A percentile compares a stretch with the other conserved stretches of the same genome.
These are phyloP conservation scores for Graphilbum fragrans DNA, from an alignment of 2,329 filamentous ascomycete species.

Conservation along the genomic window DNA sequence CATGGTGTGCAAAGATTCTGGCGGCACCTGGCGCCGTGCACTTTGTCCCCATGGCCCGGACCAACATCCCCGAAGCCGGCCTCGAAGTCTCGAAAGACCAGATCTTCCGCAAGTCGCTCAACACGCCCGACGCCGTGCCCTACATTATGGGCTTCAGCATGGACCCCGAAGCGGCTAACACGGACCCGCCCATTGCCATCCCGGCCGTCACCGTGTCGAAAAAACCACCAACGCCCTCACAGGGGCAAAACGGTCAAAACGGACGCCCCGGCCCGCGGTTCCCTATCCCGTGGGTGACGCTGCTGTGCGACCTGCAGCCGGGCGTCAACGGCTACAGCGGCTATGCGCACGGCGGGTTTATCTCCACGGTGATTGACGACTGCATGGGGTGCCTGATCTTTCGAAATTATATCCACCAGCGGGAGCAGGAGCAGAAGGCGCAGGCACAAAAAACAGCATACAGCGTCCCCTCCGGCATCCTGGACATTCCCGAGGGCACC, in stretches of 20 bases:
- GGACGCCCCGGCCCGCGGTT: not conserved
- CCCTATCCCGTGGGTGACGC: not conserved
- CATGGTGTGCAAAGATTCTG: slow-evolving; percentile 7
- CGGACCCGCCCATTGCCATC: too few species aligned
- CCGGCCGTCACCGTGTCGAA: too few species aligned
- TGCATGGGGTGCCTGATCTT: slow-evolving; percentile 15
- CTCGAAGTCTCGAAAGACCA: slow-evolving; percentile 6
- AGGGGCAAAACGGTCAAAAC: too few species aligned
- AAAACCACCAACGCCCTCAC: too few species aligned
- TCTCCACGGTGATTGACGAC: slow-evolving; percentile 15
- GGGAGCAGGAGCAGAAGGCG: not conserved
- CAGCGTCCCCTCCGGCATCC: not conserved
- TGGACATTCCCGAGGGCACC: slow-evolving; percentile 1
- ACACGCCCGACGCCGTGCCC: slow-evolving; percentile 11
- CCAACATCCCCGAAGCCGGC: not conserved
- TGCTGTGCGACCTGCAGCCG: slow-evolving; percentile 12
- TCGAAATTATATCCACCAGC: slow-evolving; percentile 11
- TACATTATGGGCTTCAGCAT: slow-evolving; percentile 12
- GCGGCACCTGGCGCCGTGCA: slow-evolving; percentile 1
- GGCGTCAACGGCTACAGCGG: slow-evolving; percentile 16
- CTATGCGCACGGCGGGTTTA: slow-evolving; percentile 15
- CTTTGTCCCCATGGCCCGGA: not conserved
- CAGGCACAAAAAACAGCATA: not conserved
- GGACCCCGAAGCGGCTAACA: too few species aligned
- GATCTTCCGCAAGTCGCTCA: slow-evolving; percentile 5